Percentiles rank a stretch among this genome's conserved stretches.
These are phyloP conservation scores for Alternaria dauci DNA, from an alignment of 2,329 filamentous ascomycete species.

Conservation along the genomic window DNA sequence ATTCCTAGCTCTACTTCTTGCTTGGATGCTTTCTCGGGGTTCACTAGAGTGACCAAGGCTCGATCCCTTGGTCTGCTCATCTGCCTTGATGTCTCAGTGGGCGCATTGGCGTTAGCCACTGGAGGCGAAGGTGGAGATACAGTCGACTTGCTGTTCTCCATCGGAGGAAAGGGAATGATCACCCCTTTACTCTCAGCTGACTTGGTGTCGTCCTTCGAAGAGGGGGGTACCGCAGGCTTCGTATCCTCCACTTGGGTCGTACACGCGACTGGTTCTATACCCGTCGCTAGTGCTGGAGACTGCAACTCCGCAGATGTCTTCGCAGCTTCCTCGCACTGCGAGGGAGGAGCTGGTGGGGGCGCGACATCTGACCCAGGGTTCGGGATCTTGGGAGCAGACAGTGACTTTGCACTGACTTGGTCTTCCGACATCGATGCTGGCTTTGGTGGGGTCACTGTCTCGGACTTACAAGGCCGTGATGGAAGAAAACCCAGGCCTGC, in stretches of 20 bases:
- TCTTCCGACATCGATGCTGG: too few species aligned
- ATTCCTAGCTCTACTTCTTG: neutral
- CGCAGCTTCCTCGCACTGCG: neutral
- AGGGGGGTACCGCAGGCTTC: neutral
- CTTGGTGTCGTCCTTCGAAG: neutral
- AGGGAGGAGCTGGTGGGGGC: neutral
- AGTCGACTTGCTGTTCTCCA: neutral
- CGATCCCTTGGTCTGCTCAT: rapidly evolving
- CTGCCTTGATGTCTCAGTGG: neutral
- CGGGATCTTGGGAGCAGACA: neutral
- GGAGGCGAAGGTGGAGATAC: neutral
- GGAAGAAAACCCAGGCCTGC: neutral
- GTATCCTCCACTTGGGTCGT: neutral
- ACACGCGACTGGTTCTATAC: too few species aligned
- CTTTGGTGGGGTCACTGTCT: neutral
- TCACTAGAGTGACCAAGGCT: neutral
- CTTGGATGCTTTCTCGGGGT: neutral
- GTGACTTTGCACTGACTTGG: neutral
- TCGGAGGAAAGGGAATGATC: rapidly evolving
- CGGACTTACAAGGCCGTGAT: neutral
- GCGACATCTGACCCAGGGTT: neutral
- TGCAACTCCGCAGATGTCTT: neutral
- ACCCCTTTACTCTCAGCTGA: rapidly evolving
- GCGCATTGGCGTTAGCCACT: neutral
- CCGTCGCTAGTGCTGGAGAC: neutral